phyloP scores from a whole-genome alignment of 2,329 filamentous ascomycete species.

The Colletotrichum graminicola region DNA sequence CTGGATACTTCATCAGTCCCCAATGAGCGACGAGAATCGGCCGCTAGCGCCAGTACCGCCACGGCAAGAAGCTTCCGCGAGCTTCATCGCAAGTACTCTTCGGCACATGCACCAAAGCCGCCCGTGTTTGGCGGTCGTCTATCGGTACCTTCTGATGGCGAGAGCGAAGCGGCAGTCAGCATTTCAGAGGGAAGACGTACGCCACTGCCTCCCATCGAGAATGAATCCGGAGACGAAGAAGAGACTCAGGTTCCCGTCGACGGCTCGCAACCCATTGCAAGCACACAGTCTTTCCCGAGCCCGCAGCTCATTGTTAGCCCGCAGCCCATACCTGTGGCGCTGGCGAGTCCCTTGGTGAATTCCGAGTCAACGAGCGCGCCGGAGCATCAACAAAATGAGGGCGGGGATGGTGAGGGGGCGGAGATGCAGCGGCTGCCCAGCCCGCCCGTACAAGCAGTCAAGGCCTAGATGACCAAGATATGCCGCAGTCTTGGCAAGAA shows the following conservation, averaged over 20 bases:
- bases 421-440: conserved; percentile 47
- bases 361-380: conserved; percentile 4
- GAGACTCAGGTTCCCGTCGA: conserved; percentile 4
- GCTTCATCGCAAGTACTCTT: conserved; percentile 70
- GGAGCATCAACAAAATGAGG: conserved; percentile 30
- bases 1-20: conserved; percentile 58
- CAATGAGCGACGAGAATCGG: conserved; percentile 69
- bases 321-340: conserved; percentile 13
- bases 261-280: conserved; percentile 9
- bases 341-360: conserved; percentile 1
- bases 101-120: conserved; percentile 61
- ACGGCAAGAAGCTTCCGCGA: conserved; percentile 75
- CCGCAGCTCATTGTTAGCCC: conserved; percentile 26
- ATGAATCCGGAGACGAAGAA: conserved; percentile 49
- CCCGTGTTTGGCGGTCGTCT: conserved; percentile 56
- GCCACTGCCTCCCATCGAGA: conserved; percentile 66
- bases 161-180: conserved; percentile 71
- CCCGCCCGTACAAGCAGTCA: conserved; percentile 50
- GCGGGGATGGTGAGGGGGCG: conserved; percentile 45
- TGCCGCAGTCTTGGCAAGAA: background rate
- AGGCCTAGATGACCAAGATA: conserved; percentile 46
- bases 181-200: conserved; percentile 70
- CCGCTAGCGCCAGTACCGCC: conserved; percentile 74
- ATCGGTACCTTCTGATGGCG: conserved; percentile 66
- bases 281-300: conserved; percentile 15